Conservation (phyloP, 331 rosid genomes). For the Arachis monticola region DNA sequence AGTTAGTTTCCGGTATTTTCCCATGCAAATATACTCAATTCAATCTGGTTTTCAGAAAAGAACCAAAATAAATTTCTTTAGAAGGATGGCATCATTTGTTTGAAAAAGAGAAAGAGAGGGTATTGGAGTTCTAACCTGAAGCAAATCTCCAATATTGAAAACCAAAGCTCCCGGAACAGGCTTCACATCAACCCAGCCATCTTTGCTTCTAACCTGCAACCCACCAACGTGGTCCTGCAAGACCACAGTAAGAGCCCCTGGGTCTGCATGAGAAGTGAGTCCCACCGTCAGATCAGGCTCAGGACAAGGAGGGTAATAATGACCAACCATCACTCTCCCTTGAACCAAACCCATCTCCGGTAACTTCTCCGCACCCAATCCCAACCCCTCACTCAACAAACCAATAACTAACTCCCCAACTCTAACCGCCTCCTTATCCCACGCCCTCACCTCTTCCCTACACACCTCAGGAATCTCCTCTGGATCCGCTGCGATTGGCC, state of each 20-base stretch:
- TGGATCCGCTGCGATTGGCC: conserved; percentile 35
- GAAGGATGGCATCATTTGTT: background rate
- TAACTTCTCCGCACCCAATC: conserved; percentile 56
- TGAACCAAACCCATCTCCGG: conserved; percentile 53
- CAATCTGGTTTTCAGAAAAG: too few species aligned
- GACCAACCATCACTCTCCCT: conserved; percentile 64
- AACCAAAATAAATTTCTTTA: background rate
- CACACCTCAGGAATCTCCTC: conserved; percentile 60
- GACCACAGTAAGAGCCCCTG: conserved; percentile 62
- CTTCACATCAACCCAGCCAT: conserved; percentile 70
- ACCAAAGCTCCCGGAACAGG: conserved; percentile 76
- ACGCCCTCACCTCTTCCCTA: conserved; percentile 48
- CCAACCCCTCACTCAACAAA: conserved; percentile 73
- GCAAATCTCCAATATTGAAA: conserved; percentile 74
- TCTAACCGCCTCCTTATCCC: conserved; percentile 57
- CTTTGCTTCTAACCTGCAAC: conserved; percentile 63
- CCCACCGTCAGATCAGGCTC: conserved; percentile 88
- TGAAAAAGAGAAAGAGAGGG: background rate
- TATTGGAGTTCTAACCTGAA: conserved; percentile 54
- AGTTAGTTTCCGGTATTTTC: too few species aligned
- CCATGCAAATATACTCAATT: too few species aligned
- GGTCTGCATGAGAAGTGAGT: conserved; percentile 69
- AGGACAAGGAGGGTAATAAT: conserved; percentile 81
- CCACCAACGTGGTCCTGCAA: conserved; percentile 81
- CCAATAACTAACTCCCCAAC: conserved; percentile 54